Conservation (phyloP, 2,329 filamentous ascomycete species). For the Neopestalotiopsis sp. region DNA sequence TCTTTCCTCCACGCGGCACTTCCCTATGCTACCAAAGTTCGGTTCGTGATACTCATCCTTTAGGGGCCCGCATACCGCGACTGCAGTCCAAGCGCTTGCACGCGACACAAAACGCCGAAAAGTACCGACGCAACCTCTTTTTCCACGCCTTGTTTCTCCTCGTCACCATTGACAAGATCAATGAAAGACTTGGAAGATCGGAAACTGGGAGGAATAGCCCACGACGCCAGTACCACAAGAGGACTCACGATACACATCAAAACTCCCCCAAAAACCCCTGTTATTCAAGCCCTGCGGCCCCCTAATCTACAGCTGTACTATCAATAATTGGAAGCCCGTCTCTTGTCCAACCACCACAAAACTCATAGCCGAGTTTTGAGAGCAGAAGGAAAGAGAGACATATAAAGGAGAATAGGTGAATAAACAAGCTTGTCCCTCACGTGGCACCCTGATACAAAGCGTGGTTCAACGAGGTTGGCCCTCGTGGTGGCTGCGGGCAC, state of each 20-base stretch:
- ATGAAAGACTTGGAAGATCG: neutral
- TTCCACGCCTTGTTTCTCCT: neutral
- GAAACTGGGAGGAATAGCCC: neutral
- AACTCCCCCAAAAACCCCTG: neutral
- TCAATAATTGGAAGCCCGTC: constrained; percentile 22
- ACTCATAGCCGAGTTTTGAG: neutral
- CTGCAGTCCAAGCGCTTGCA: neutral
- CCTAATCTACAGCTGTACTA: constrained; percentile 3
- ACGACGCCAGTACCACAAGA: neutral
- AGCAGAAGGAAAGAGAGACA: neutral
- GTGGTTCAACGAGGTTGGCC: constrained; percentile 18
- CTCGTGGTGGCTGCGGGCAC: constrained; percentile 18
- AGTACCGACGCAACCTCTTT: constrained; percentile 20
- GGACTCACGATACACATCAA: neutral
- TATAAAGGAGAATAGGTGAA: constrained; percentile 2
- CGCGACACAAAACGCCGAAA: constrained; percentile 7
- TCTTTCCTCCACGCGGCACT: constrained; percentile 1
- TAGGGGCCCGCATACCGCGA: neutral
- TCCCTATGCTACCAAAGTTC: neutral
- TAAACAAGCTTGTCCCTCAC: constrained; percentile 25
- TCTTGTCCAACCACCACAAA: constrained; percentile 21
- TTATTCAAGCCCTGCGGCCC: constrained; percentile 1
- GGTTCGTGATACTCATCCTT: constrained; percentile 11
- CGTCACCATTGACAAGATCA: neutral
- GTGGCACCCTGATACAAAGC: constrained; percentile 24